Base-by-base conservation (phyloP, 306 rosid species). In the Cicer yamashitae region DNA sequence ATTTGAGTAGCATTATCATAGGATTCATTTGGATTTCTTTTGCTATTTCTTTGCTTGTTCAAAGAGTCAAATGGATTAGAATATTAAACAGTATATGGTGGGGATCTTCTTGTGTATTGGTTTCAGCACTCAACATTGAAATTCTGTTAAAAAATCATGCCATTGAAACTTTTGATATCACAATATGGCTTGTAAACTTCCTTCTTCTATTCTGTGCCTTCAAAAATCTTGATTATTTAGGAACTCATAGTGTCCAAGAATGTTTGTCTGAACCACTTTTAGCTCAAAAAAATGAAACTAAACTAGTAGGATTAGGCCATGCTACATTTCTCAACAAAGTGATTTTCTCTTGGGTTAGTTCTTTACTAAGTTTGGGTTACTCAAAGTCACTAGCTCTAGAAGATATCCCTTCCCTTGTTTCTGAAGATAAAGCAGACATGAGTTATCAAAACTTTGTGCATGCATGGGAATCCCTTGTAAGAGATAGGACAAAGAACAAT, bases 311-410 rank as follows among this genome's bases (percentile, higher is more conserved):
- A 74, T 50, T 88, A n/a, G 50, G 57, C 40, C 71, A 40, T 15
- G 83, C 86, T 40, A 10, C 80, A 17, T 13, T 88, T 58, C 47
- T 88, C 8, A 83, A 88, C 77, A 90, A 84, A 54, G 54, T 92
- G 62, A 78, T 77, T 14, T 90, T 92, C 82, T 69, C 90, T 73
- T 92, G 98, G 98, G 82, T 90, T 6, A 84, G 83, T 54, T 73
- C 89, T 53, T 85, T 92, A 43, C 88, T 92, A 43, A 45, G 74
- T 15, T 30, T 86, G 52, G 98, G 96, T 18, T 83, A 81, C 79
- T 84, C 83, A 9, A 90, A 83, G 70, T 78, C 92, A 8, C 78
- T 90, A 41, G 64, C 73, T 51, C 88, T 86, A 30, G 87, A 88
- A 61, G 91, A 88, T 64, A 82, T 92, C 40, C 96, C 96, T 58